A percentile compares a stretch with the other conserved stretches of the same genome.
Evolutionary conservation across 2,329 filamentous ascomycete genomes (phyloP).

Genomic region (Hypoxylon sp.): DNA sequence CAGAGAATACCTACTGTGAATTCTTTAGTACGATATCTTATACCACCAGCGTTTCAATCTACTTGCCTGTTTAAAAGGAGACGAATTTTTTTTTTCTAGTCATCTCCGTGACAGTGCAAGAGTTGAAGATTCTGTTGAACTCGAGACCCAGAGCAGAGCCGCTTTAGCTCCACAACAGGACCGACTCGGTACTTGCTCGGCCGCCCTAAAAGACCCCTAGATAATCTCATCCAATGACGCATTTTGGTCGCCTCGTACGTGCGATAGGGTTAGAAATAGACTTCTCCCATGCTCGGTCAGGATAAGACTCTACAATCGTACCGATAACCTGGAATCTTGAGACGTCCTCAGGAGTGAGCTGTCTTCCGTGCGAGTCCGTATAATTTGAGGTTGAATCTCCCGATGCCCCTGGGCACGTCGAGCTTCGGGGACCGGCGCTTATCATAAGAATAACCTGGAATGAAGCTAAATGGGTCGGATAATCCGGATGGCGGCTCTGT

Average conservation of each 20-base stretch:
- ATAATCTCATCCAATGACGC: constrained; percentile 30
- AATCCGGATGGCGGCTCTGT: constrained; percentile 36
- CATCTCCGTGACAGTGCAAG: constrained; percentile 32
- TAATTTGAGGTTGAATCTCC: constrained; percentile 3
- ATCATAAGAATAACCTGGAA: not conserved
- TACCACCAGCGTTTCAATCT: constrained; percentile 28
- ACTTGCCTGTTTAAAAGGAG: not conserved
- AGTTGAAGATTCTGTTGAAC: constrained; percentile 24
- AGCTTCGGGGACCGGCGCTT: constrained; percentile 29
- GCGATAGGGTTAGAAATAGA: constrained; percentile 5
- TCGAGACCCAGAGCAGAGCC: constrained; percentile 44
- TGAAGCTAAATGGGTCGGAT: constrained; percentile 20
- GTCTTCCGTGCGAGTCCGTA: not conserved
- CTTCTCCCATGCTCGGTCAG: not conserved
- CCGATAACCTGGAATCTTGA: constrained; percentile 4
- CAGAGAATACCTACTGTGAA: constrained; percentile 12
- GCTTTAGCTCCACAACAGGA: constrained; percentile 50
- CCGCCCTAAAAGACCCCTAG: constrained; percentile 40
- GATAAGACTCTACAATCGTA: not conserved
- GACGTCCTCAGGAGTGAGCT: constrained; percentile 2
- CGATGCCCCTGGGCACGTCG: constrained; percentile 2
- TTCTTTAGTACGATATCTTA: constrained; percentile 13
- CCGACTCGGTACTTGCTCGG: constrained; percentile 49
- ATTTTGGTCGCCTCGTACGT: constrained; percentile 20
- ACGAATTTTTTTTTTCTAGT: constrained; percentile 3